phyloP scores from a whole-genome alignment of 2,329 filamentous ascomycete species.

The Fusarium xyrophilum region DNA sequence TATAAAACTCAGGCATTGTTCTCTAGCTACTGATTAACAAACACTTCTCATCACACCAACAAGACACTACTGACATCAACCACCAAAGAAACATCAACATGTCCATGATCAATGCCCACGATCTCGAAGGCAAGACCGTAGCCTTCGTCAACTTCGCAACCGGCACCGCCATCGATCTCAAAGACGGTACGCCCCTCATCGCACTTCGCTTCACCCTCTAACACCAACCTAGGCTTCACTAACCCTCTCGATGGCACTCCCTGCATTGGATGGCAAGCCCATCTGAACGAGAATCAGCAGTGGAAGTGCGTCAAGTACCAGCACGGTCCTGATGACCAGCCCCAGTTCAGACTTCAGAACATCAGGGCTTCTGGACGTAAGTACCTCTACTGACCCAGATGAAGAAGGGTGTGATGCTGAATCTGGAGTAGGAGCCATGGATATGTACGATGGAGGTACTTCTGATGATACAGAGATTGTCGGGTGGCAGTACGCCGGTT shows the following conservation, averaged over 20 bases:
- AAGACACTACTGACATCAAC: fast-evolving
- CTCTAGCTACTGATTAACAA: not conserved
- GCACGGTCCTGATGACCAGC: not conserved
- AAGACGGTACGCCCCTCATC: not conserved
- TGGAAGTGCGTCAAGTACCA: not conserved
- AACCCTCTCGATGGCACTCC: not conserved
- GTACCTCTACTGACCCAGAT: fast-evolving
- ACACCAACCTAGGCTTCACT: not conserved
- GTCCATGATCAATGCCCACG: not conserved
- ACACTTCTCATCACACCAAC: not conserved
- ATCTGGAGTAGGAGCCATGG: not conserved
- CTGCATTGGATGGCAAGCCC: not conserved
- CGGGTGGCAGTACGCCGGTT: not conserved
- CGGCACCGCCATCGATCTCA: not conserved
- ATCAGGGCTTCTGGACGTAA: not conserved
- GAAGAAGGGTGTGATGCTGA: fast-evolving
- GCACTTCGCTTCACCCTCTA: not conserved
- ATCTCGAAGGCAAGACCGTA: not conserved
- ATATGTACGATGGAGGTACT: not conserved
- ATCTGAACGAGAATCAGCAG: not conserved
- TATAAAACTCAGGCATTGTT: not conserved
- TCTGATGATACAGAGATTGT: not conserved
- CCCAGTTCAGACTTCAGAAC: not conserved
- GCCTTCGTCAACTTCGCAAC: not conserved
- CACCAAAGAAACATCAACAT: not conserved